Base-by-base conservation (phyloP, 805 yeast genomes). In the Teunomyces lycoperdinae region DNA sequence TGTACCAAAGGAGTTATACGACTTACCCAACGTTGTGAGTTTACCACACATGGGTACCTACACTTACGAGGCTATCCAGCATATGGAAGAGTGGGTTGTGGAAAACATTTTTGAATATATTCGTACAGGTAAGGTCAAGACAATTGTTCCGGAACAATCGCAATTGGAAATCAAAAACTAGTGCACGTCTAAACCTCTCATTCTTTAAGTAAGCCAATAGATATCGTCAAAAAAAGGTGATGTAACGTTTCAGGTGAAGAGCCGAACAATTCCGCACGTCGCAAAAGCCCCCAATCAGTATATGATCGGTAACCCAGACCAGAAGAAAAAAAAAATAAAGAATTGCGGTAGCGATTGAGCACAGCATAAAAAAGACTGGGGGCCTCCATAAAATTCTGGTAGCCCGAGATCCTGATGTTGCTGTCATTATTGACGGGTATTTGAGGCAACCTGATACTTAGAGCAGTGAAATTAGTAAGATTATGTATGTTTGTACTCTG, bases 1-100 rank as follows among this genome's bases (percentile, higher is more conserved):
- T 52, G 85, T 81, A n/a, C 77, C 85, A 38, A 67, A 76, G 60
- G 90, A 85, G 50, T 69, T 87, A 52, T 66, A 77, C 43, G 69
- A 71, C 28, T 67, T 85, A 66, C 86, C 87, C 10, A 84, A 85
- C 53, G 88, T 83, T n/a, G 74, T 86, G 9, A 79, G 87, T 31
- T 71, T 87, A 54, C 97, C 97, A 11, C 97, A 90, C 64, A 83
- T 88, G 85, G 97, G 96, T 26, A 88, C 96, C 0, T 83, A 82
- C 62, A 74, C 92, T 4, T 67, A 68, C 45, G 95, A 89, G 67
- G 86, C 96, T 3, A 80, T 86, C 59, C 69, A 74, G 55, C 78
- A 78, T 56, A 88, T 94, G 96, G 97, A 91, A 68, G 82, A 80
- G 56, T 80, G 80, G 63, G 89, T 85, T 29, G 82, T 87, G 26